Evolutionary conservation across 352 stramenopile genomes (phyloP).

Genomic region (Globisporangium carolinianum): DNA sequence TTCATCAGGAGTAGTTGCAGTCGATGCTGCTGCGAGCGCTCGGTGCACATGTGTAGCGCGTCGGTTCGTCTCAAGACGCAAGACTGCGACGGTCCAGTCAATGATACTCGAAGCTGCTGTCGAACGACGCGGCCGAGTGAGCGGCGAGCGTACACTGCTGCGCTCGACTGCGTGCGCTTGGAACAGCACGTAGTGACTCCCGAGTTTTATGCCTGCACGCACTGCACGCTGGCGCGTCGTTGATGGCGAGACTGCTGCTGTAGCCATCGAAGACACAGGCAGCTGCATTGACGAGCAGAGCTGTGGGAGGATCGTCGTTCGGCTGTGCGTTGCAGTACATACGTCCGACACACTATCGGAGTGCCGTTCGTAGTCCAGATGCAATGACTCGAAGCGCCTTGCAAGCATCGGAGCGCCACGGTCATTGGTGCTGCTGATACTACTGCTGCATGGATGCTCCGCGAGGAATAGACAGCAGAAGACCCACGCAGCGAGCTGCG

Average conservation of each 20-base stretch:
- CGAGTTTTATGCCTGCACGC: slow-evolving; percentile 24
- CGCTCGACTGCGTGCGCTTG: slow-evolving; percentile 12
- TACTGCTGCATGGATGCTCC: background rate
- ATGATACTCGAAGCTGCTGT: no score
- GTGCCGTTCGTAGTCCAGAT: no score
- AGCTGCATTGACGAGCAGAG: background rate
- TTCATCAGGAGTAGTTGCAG: no score
- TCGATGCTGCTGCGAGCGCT: background rate
- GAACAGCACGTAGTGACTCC: slow-evolving; percentile 25
- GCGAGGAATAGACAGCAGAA: slow-evolving; percentile 27
- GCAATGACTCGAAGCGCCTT: no score
- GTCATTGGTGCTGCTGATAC: background rate
- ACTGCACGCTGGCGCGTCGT: background rate
- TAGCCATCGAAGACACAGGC: background rate
- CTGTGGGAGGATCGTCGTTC: background rate
- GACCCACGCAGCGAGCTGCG: slow-evolving; percentile 38
- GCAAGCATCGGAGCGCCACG: no score
- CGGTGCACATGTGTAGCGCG: background rate
- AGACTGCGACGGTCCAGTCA: slow-evolving; percentile 1
- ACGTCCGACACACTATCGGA: no score
- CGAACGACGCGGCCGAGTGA: no score
- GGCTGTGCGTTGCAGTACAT: background rate
- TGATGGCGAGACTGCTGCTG: background rate
- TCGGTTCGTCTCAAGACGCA: slow-evolving; percentile 5
- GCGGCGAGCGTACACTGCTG: no score